Percentiles rank a stretch among this genome's conserved stretches.
Conservation (phyloP, 2,329 filamentous ascomycete species). For the Trichophaea hybrida region DNA sequence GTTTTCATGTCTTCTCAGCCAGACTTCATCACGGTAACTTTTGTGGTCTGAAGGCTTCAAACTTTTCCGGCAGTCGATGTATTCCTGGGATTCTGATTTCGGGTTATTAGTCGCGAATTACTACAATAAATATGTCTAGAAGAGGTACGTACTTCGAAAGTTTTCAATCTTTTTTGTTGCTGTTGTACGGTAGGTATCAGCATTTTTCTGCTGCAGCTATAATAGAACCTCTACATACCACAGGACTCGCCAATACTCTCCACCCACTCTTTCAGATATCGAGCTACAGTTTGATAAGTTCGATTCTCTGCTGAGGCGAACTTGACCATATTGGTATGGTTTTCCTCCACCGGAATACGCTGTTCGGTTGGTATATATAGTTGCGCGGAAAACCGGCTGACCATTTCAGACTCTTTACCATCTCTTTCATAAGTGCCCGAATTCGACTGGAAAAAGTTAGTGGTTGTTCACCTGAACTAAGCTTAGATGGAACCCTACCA, state of each 20-base stretch:
- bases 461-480: too few relatives aligned
- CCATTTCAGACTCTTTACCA: not conserved
- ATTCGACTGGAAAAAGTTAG: too few relatives aligned
- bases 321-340: conserved; percentile 7
- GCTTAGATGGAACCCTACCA: too few relatives aligned
- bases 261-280: not conserved
- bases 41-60: not conserved
- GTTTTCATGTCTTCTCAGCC: not conserved
- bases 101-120: too few relatives aligned
- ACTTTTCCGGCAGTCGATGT: not conserved
- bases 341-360: not conserved
- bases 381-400: not conserved
- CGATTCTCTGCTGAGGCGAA: not conserved
- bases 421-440: not conserved
- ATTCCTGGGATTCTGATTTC: not conserved
- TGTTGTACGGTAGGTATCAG: not conserved
- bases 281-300: not conserved
- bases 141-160: not conserved
- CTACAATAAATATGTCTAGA: too few relatives aligned
- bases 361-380: conserved; percentile 3
- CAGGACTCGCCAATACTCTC: not conserved
- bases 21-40: not conserved
- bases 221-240: too few relatives aligned
- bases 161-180: not conserved
- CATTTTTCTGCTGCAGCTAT: too few relatives aligned